phyloP scores from a whole-genome alignment of 208 protist species.

The Trypanosomatidae sp. region DNA sequence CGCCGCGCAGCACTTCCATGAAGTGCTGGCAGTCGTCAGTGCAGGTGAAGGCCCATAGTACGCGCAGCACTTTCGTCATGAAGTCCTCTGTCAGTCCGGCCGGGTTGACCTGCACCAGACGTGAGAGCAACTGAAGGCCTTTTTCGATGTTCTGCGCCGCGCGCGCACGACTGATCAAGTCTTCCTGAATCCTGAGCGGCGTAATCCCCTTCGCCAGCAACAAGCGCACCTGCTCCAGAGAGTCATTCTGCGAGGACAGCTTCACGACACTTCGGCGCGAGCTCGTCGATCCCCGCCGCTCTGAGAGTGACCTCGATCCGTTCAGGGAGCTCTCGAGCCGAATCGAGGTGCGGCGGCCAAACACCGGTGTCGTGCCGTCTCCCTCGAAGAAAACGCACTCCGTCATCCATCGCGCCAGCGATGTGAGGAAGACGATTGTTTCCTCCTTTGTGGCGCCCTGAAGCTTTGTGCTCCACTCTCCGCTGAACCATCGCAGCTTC shows the following conservation, averaged over 20 bases:
- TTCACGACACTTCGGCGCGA: slow-evolving; percentile 66
- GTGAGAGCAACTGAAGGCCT: slow-evolving; percentile 50
- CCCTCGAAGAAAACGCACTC: slow-evolving; percentile 46
- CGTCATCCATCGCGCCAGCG: slow-evolving; percentile 73
- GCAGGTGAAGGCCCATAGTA: slow-evolving; percentile 52
- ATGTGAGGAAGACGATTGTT: slow-evolving; percentile 53
- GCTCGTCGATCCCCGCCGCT: slow-evolving; percentile 53
- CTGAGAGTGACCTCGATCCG: slow-evolving; percentile 56
- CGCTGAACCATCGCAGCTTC: slow-evolving; percentile 85
- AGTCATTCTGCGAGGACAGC: slow-evolving; percentile 51
- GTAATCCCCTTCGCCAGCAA: slow-evolving; percentile 60
- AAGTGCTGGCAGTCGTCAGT: slow-evolving; percentile 59
- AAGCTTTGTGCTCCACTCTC: slow-evolving; percentile 84
- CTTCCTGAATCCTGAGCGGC: slow-evolving; percentile 51
- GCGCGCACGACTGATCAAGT: slow-evolving; percentile 57
- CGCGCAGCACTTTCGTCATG: slow-evolving; percentile 36
- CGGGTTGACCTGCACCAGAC: slow-evolving; percentile 28
- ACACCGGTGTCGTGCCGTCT: slow-evolving; percentile 20
- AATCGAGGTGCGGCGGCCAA: slow-evolving; percentile 29
- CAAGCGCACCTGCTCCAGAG: slow-evolving; percentile 73
- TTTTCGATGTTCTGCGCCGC: slow-evolving; percentile 61
- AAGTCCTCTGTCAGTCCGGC: slow-evolving; percentile 20
- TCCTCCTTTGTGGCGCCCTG: slow-evolving; percentile 60
- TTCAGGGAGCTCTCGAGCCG: slow-evolving; percentile 44
- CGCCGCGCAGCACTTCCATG: slow-evolving; percentile 59